Conservation (phyloP, 345 rosid genomes). For the Aegle marmelos region DNA sequence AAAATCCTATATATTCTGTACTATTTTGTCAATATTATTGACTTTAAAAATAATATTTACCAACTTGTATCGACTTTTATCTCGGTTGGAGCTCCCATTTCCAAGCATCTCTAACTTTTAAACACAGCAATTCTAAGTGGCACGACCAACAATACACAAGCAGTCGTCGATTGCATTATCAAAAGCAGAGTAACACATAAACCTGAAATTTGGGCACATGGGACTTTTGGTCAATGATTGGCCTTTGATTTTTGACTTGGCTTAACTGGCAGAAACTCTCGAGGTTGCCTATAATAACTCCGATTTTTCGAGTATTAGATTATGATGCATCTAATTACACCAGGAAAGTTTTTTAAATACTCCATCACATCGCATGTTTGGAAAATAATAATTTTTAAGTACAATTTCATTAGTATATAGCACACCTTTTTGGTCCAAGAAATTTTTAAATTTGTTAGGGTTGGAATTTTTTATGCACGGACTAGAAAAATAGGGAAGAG, state of each 20-base stretch:
- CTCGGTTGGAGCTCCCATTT: too few species aligned
- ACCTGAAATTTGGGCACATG: not conserved
- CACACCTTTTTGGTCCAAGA: not conserved
- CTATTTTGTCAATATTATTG: too few species aligned
- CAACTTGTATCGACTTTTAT: too few species aligned
- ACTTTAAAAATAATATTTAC: too few species aligned
- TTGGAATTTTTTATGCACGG: not conserved
- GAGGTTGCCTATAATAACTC: not conserved
- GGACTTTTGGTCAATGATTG: not conserved
- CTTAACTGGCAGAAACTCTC: not conserved
- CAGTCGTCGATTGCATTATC: too few species aligned
- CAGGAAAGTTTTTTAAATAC: not conserved
- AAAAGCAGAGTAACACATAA: not conserved
- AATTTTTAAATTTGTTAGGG: not conserved
- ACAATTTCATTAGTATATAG: not conserved
- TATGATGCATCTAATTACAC: not conserved
- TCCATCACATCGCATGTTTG: not conserved
- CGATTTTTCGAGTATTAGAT: not conserved
- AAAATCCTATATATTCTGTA: too few species aligned
- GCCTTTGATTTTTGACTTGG: not conserved
- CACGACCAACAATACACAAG: not conserved
- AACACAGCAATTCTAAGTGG: not conserved
- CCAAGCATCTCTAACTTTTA: too few species aligned
- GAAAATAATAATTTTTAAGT: not conserved
- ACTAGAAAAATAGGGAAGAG: not conserved